These are phyloP conservation scores for Emergomyces pasteurianus DNA, from an alignment of 2,329 filamentous ascomycete species.

Conservation along the genomic window DNA sequence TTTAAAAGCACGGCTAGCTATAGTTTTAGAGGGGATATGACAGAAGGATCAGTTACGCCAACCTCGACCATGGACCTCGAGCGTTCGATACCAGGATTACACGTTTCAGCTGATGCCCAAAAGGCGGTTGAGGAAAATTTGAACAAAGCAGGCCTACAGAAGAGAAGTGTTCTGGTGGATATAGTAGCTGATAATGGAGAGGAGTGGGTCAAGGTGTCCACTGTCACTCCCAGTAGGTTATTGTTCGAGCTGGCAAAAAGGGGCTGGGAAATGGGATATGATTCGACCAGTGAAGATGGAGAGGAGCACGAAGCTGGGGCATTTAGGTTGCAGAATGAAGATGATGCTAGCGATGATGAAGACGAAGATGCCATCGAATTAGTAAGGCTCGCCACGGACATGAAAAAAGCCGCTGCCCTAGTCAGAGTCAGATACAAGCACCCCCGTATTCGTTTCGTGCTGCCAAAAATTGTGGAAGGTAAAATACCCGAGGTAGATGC, in stretches of 20 bases:
- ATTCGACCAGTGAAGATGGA: slow-evolving; percentile 35
- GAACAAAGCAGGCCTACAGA: slow-evolving; percentile 22
- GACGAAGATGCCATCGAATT: slow-evolving; percentile 47
- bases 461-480: slow-evolving; percentile 46
- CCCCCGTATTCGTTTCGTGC: slow-evolving; percentile 47
- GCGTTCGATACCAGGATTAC: neutral
- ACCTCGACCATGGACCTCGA: slow-evolving; percentile 6
- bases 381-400: slow-evolving; percentile 47
- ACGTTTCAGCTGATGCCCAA: slow-evolving; percentile 2
- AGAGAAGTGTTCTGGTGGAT: slow-evolving; percentile 48
- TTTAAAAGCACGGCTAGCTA: neutral
- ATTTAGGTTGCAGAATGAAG: slow-evolving; percentile 26
- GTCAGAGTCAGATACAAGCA: slow-evolving; percentile 48
- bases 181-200: slow-evolving; percentile 51
- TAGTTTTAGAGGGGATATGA: neutral
- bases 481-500: slow-evolving; percentile 43
- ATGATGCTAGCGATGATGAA: slow-evolving; percentile 30
- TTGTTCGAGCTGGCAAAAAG: slow-evolving; percentile 58
- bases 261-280: slow-evolving; percentile 46
- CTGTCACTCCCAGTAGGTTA: slow-evolving; percentile 50
- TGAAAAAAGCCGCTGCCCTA: slow-evolving; percentile 45
- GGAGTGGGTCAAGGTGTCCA: slow-evolving; percentile 59
- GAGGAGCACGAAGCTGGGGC: slow-evolving; percentile 15
- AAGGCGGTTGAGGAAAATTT: slow-evolving; percentile 7
- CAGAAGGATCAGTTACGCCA: slow-evolving; percentile 4